A percentile compares a stretch with the other conserved stretches of the same genome.
These are phyloP conservation scores for Blastomyces gilchristii DNA, from an alignment of 2,329 filamentous ascomycete species.

Conservation along the genomic window DNA sequence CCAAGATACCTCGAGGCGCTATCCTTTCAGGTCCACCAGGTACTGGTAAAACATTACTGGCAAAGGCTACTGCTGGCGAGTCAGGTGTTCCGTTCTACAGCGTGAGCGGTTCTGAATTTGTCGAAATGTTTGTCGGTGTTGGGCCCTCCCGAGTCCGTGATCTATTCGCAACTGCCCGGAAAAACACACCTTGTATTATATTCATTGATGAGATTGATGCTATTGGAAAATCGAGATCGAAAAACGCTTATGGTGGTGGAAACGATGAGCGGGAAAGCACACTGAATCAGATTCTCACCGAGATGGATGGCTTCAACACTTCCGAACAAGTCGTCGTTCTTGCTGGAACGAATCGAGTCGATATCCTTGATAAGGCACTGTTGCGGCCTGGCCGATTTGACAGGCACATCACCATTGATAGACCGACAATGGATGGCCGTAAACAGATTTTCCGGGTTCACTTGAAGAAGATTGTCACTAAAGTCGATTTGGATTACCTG, in stretches of 20 bases:
- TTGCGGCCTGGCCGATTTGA: constrained; percentile 97
- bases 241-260: constrained; percentile 73
- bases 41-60: constrained; percentile 94
- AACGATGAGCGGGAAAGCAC: constrained; percentile 97
- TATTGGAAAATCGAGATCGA: constrained; percentile 80
- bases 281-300: constrained; percentile 94
- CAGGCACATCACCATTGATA: constrained; percentile 88
- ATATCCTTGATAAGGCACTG: constrained; percentile 87
- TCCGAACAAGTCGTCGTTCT: constrained; percentile 92
- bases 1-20: constrained; percentile 93
- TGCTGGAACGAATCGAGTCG: constrained; percentile 90
- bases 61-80: constrained; percentile 95
- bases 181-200: constrained; percentile 96
- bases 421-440: constrained; percentile 90
- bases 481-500: constrained; percentile 78
- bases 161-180: constrained; percentile 84
- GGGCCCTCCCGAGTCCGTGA: constrained; percentile 92
- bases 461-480: constrained; percentile 85
- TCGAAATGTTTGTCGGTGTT: constrained; percentile 99
- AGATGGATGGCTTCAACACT: constrained; percentile 99
- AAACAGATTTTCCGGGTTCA: constrained; percentile 96
- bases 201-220: constrained; percentile 99
- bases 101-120: constrained; percentile 96
- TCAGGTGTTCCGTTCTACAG: constrained; percentile 96
- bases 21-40: constrained; percentile 95